A percentile compares a stretch with the other conserved stretches of the same genome.
These are phyloP conservation scores for Schizothecium vesticola DNA, from an alignment of 495 filamentous ascomycete species.

Conservation along the genomic window DNA sequence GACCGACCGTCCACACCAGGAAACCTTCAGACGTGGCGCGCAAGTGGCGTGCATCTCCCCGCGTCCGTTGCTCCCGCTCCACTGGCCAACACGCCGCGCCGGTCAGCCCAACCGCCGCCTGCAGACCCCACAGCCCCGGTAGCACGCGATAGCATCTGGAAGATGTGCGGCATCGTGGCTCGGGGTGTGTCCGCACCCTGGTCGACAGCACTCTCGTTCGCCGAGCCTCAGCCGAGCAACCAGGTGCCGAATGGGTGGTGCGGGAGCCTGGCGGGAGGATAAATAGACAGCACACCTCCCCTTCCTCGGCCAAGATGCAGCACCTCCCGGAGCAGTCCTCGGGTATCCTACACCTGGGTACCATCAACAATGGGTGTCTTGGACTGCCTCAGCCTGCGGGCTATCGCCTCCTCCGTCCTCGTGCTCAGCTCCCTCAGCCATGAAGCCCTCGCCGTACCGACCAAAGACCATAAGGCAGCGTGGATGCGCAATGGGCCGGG, in stretches of 20 bases:
- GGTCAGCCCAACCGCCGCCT: not conserved
- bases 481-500: conserved; percentile 16
- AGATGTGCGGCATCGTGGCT: not conserved
- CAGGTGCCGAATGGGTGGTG: not conserved
- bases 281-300: not conserved
- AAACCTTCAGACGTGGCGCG: not conserved
- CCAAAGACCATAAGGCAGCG: conserved; percentile 14
- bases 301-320: not conserved
- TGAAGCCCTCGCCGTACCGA: conserved; percentile 18
- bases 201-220: not conserved
- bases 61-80: not conserved
- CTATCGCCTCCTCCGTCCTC: conserved; percentile 17
- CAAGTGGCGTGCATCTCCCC: not conserved
- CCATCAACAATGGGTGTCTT: conserved; percentile 19
- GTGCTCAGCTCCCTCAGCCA: conserved; percentile 18
- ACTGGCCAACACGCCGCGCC: not conserved
- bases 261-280: not conserved
- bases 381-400: conserved; percentile 20
- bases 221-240: not conserved
- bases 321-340: not conserved
- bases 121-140: not conserved
- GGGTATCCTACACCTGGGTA: not conserved
- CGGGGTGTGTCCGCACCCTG: not conserved
- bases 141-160: not conserved
- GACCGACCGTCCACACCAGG: not conserved